Percentiles rank a stretch among this genome's conserved stretches.
Conservation (phyloP, 352 stramenopile species). For the Pythium grandisporangium region DNA sequence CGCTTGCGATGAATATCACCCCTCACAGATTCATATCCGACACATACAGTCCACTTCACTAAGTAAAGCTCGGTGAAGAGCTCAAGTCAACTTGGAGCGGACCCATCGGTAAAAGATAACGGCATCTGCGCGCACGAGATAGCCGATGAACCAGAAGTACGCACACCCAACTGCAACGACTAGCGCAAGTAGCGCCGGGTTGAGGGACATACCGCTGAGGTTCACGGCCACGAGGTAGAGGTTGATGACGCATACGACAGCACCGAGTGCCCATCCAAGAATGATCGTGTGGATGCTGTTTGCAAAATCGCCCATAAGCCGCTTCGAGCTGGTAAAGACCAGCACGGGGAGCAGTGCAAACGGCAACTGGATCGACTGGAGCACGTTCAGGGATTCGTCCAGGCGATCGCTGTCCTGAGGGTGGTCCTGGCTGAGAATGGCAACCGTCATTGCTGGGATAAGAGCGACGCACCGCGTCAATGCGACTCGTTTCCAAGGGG, state of each 20-base stretch:
- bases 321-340: conserved; percentile 70
- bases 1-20: too few relatives aligned
- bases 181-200: conserved; percentile 15
- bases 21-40: too few relatives aligned
- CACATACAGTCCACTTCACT: too few relatives aligned
- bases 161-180: conserved; percentile 23
- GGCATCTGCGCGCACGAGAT: conserved; percentile 39
- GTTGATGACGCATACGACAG: conserved; percentile 66
- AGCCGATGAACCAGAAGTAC: conserved; percentile 74
- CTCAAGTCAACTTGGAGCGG: conserved; percentile 2
- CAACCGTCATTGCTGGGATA: conserved; percentile 78
- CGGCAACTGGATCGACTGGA: conserved; percentile 89
- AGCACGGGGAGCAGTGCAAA: conserved; percentile 88
- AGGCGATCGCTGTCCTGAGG: conserved; percentile 77
- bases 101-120: conserved; percentile 19
- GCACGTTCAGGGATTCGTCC: conserved; percentile 88
- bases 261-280: conserved; percentile 44
- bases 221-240: conserved; percentile 70
- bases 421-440: conserved; percentile 78
- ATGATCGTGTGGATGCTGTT: conserved; percentile 36
- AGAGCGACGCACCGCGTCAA: conserved; percentile 91
- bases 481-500: conserved; percentile 70
- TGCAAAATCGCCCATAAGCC: conserved; percentile 77
- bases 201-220: conserved; percentile 36
- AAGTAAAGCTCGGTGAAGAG: too few relatives aligned